phyloP scores from a whole-genome alignment of 2,329 filamentous ascomycete species.

The Diaporthe ampelina region DNA sequence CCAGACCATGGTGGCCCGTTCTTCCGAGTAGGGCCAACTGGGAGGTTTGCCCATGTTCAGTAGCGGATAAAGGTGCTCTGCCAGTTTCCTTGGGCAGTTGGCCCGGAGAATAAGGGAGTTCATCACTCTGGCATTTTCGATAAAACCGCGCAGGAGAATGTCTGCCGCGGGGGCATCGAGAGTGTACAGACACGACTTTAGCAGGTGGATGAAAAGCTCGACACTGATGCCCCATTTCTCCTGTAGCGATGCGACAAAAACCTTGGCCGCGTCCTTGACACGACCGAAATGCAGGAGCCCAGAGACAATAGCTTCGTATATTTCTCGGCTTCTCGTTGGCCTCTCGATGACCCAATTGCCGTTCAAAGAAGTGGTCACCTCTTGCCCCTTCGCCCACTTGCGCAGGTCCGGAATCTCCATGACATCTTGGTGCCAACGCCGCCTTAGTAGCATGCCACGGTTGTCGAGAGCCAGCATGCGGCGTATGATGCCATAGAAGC shows the following conservation, averaged over 20 bases:
- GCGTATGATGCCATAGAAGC: slow-evolving; percentile 60
- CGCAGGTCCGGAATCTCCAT: slow-evolving; percentile 46
- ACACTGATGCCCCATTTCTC: slow-evolving; percentile 51
- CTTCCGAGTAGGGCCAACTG: slow-evolving; percentile 38
- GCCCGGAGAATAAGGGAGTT: slow-evolving; percentile 39
- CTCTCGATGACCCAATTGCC: slow-evolving; percentile 58
- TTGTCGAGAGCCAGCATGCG: slow-evolving; percentile 61
- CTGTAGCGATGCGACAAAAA: slow-evolving; percentile 57
- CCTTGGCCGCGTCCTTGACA: slow-evolving; percentile 58
- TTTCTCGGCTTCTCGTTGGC: slow-evolving; percentile 52
- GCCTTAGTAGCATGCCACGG: slow-evolving; percentile 56
- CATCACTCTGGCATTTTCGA: slow-evolving; percentile 46
- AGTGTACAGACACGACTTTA: slow-evolving; percentile 58
- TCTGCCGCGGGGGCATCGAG: slow-evolving; percentile 54
- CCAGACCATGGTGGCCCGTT: slow-evolving; percentile 32
- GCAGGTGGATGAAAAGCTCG: slow-evolving; percentile 52
- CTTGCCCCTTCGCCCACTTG: slow-evolving; percentile 48
- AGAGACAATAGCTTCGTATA: slow-evolving; percentile 62
- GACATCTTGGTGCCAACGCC: slow-evolving; percentile 52
- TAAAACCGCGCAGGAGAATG: slow-evolving; percentile 51
- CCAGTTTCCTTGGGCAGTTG: slow-evolving; percentile 40
- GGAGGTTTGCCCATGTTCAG: slow-evolving; percentile 40
- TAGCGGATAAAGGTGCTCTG: slow-evolving; percentile 40
- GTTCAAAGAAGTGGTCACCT: slow-evolving; percentile 43
- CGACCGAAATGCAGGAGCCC: slow-evolving; percentile 64